phyloP scores from a whole-genome alignment of 331 rosid genomes.

The Acacia concinna region DNA sequence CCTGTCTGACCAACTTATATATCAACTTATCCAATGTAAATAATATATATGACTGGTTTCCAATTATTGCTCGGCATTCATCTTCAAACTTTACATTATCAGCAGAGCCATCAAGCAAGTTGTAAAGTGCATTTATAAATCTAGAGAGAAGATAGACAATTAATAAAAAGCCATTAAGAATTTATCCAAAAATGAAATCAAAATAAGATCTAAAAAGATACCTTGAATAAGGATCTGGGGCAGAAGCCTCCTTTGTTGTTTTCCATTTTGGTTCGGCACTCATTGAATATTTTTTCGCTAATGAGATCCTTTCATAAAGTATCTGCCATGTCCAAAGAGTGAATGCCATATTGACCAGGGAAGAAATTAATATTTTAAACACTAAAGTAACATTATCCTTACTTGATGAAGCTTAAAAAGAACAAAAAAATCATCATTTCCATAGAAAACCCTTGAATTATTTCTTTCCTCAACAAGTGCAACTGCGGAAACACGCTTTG shows the following conservation, averaged over 20 bases:
- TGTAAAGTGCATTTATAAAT: constrained; percentile 77
- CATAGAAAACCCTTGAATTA: constrained; percentile 71
- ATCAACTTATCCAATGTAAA: constrained; percentile 94
- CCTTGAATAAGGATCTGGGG: constrained; percentile 77
- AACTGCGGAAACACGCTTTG: constrained; percentile 65
- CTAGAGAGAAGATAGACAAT: constrained; percentile 40
- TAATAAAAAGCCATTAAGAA: constrained; percentile 5
- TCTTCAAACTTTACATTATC: constrained; percentile 96
- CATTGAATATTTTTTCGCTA: constrained; percentile 71
- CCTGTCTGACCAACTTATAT: constrained; percentile 93
- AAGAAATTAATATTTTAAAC: constrained; percentile 4
- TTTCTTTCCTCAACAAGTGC: constrained; percentile 54
- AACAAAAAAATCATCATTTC: constrained; percentile 87
- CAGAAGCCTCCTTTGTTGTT: constrained; percentile 51
- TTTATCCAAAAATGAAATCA: neutral
- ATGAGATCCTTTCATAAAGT: constrained; percentile 80
- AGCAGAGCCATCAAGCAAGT: constrained; percentile 85
- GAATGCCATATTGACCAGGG: constrained; percentile 25
- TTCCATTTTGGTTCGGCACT: constrained; percentile 68
- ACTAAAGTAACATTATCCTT: constrained; percentile 35
- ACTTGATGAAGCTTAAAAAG: constrained; percentile 98
- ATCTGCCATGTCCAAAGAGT: constrained; percentile 54
- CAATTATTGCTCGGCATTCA: constrained; percentile 90
- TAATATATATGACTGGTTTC: constrained; percentile 88
- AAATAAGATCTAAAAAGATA: constrained; percentile 30